A percentile compares a stretch with the other conserved stretches of the same genome.
These are phyloP conservation scores for Triangularia verruculosa DNA, from an alignment of 2,329 filamentous ascomycete species.

Conservation along the genomic window DNA sequence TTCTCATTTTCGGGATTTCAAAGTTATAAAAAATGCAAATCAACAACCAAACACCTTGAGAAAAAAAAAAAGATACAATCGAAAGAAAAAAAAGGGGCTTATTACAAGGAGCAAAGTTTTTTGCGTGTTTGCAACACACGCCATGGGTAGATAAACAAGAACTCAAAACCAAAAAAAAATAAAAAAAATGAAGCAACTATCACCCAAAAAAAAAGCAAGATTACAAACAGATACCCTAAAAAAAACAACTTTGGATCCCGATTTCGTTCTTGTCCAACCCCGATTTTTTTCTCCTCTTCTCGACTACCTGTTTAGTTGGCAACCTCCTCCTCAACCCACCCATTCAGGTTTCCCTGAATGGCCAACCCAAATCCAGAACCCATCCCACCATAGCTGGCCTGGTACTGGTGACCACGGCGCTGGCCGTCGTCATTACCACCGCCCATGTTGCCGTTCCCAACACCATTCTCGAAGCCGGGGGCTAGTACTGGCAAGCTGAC, in stretches of 20 bases:
- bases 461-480: conserved; percentile 60
- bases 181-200: conserved; percentile 4
- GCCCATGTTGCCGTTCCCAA: conserved; percentile 48
- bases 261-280: conserved; percentile 7
- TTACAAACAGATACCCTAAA: conserved; percentile 12
- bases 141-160: conserved; percentile 1
- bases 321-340: conserved; percentile 67
- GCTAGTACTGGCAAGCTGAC: conserved; percentile 79
- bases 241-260: conserved; percentile 17
- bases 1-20: conserved; percentile 12
- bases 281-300: conserved; percentile 1
- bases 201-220: conserved; percentile 7
- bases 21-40: not conserved
- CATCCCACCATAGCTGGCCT: conserved; percentile 60
- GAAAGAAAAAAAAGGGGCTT: conserved; percentile 16
- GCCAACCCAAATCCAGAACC: conserved; percentile 59
- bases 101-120: conserved; percentile 24
- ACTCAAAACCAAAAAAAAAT: not conserved
- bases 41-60: not conserved
- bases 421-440: conserved; percentile 50
- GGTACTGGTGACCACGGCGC: conserved; percentile 64
- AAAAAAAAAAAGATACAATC: conserved; percentile 20
- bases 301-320: conserved; percentile 45
- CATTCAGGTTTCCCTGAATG: conserved; percentile 62
- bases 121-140: not conserved